Conservation (phyloP, 1,284 basidiomycete species). For the Ceratobasidium sp. region DNA sequence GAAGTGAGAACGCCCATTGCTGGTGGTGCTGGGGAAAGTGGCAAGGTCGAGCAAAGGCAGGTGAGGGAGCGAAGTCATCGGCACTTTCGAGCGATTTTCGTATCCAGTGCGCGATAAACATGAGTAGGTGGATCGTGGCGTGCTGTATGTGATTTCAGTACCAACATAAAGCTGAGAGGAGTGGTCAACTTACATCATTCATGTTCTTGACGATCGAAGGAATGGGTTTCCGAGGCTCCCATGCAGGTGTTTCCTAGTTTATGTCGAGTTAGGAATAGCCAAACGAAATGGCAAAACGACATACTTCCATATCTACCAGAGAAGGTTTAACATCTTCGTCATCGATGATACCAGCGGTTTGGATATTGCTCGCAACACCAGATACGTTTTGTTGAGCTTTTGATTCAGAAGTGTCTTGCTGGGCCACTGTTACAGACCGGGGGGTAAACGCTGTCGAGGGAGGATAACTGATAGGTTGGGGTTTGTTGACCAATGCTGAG, state of each 20-base stretch:
- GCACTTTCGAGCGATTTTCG: constrained; percentile 35
- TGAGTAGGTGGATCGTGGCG: constrained; percentile 34
- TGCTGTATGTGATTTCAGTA: constrained; percentile 19
- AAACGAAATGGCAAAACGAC: neutral
- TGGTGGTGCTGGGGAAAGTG: constrained; percentile 33
- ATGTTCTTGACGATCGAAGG: constrained; percentile 35
- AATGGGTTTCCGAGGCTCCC: constrained; percentile 29
- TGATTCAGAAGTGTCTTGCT: neutral
- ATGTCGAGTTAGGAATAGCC: neutral
- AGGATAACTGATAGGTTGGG: neutral
- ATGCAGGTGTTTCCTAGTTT: neutral
- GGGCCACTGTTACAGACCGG: constrained; percentile 8
- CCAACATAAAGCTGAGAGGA: neutral
- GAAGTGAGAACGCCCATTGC: constrained; percentile 40
- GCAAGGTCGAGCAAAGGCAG: neutral
- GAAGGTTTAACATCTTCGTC: neutral
- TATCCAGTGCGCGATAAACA: constrained; percentile 40
- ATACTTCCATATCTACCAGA: constrained; percentile 10
- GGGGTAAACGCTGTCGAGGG: constrained; percentile 32
- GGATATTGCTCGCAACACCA: neutral
- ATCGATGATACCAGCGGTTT: constrained; percentile 20
- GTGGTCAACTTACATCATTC: constrained; percentile 37
- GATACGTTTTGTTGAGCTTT: neutral
- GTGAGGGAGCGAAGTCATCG: neutral
- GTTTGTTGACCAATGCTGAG: neutral